Conservation (phyloP, 1,284 basidiomycete genomes). For the Cutaneotrichosporon dermatis region DNA sequence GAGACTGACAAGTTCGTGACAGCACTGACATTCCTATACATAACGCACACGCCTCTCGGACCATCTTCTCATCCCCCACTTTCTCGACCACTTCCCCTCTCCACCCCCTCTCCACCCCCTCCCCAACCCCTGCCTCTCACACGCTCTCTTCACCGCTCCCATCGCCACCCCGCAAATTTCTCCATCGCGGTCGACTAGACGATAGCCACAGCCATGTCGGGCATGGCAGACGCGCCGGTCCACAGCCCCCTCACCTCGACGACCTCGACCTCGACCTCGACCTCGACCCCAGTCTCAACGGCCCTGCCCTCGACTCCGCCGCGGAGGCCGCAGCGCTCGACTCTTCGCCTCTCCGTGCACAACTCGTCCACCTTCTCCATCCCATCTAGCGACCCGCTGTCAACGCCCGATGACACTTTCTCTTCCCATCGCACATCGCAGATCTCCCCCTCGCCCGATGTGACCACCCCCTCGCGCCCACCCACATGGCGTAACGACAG, state of each 20-base stretch:
- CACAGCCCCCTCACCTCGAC: no score
- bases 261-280: no score
- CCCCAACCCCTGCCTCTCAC: not conserved
- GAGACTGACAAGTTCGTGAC: no score
- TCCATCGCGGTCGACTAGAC: not conserved
- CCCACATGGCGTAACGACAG: no score
- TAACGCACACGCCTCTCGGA: no score
- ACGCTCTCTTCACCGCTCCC: not conserved
- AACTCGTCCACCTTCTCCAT: not conserved
- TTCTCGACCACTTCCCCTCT: not conserved
- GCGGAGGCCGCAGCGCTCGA: slow-evolving; percentile 1
- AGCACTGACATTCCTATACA: no score
- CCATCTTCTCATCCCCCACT: not conserved
- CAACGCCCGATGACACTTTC: not conserved
- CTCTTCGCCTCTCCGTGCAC: not conserved
- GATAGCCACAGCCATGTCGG: no score
- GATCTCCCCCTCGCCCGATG: not conserved
- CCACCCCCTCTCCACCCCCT: not conserved
- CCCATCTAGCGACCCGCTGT: not conserved
- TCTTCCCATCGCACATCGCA: not conserved
- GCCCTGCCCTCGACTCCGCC: not conserved
- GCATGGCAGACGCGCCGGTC: no score
- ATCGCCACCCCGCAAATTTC: not conserved
- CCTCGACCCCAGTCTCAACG: no score
- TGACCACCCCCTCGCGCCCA: no score